A percentile compares a stretch with the other conserved stretches of the same genome.
Conservation (phyloP, 2,329 filamentous ascomycete species). For the Aspergillus aculeatus region DNA sequence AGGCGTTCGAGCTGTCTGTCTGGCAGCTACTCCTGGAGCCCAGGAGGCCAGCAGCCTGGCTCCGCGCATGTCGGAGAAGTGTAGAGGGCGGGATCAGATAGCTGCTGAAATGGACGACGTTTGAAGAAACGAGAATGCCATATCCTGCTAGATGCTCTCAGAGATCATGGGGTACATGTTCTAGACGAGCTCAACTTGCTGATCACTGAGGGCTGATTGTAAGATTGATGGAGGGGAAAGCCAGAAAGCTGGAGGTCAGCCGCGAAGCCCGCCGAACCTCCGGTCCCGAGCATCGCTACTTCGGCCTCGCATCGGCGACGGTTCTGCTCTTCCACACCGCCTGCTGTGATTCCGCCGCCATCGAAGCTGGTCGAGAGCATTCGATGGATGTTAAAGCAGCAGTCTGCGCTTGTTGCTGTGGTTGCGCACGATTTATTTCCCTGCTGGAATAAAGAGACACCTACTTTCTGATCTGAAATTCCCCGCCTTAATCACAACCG, state of each 20-base stretch:
- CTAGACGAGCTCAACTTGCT: conserved; percentile 8
- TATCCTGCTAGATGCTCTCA: conserved; percentile 26
- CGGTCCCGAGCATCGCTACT: conserved; percentile 13
- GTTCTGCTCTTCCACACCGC: conserved; percentile 32
- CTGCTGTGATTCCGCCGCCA: conserved; percentile 15
- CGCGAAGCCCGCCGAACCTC: conserved; percentile 12
- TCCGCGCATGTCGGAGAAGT: conserved; percentile 42
- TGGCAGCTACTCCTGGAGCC: conserved; percentile 30
- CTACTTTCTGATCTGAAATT: not conserved
- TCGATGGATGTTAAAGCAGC: conserved; percentile 23
- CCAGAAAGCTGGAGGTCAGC: conserved; percentile 1
- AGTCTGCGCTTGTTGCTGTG: not conserved
- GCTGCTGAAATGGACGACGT: conserved; percentile 28
- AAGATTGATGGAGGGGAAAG: not conserved
- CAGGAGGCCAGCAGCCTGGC: conserved; percentile 40
- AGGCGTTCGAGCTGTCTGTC: conserved; percentile 24
- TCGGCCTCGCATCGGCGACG: conserved; percentile 21
- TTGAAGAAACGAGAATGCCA: conserved; percentile 29
- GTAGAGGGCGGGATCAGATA: conserved; percentile 21
- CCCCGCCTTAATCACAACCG: not conserved
- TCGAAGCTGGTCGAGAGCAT: conserved; percentile 36
- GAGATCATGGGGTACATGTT: conserved; percentile 20
- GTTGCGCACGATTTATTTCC: not conserved
- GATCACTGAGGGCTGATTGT: conserved; percentile 2
- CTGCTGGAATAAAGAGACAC: not conserved